Conservation (phyloP, 495 filamentous ascomycete genomes). For the Aspergillus bertholletiae region DNA sequence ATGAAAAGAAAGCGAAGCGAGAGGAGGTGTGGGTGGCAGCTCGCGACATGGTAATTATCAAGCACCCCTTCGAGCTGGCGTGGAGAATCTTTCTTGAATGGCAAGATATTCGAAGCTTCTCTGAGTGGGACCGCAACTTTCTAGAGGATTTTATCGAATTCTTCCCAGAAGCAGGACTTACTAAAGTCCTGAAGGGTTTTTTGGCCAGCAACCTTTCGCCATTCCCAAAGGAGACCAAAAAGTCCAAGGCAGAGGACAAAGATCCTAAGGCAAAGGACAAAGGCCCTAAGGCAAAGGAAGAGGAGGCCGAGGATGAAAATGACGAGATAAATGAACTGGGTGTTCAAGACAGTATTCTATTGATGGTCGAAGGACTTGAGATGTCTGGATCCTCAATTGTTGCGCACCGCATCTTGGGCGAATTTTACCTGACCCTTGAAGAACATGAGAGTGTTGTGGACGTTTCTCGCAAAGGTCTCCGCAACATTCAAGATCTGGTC, state of each 20-base stretch:
- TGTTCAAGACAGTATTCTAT: slow-evolving; percentile 67
- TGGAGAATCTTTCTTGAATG: slow-evolving; percentile 91
- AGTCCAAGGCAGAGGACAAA: slow-evolving; percentile 19
- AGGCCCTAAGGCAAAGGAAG: slow-evolving; percentile 17
- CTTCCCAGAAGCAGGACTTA: slow-evolving; percentile 80
- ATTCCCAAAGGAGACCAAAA: slow-evolving; percentile 52
- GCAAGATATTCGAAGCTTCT: slow-evolving; percentile 70
- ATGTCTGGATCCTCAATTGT: slow-evolving; percentile 68
- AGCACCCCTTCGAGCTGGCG: slow-evolving; percentile 83
- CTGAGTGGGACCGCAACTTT: slow-evolving; percentile 68
- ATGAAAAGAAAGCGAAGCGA: slow-evolving; percentile 65
- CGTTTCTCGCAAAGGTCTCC: slow-evolving; percentile 66
- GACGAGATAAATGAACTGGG: slow-evolving; percentile 47
- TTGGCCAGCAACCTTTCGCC: slow-evolving; percentile 81
- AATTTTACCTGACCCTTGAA: slow-evolving; percentile 80
- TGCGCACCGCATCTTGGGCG: slow-evolving; percentile 77
- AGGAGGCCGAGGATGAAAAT: slow-evolving; percentile 23
- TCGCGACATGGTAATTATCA: slow-evolving; percentile 90
- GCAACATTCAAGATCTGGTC: slow-evolving; percentile 55
- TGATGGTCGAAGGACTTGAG: slow-evolving; percentile 82
- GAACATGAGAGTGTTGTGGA: slow-evolving; percentile 85
- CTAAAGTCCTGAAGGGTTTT: slow-evolving; percentile 75
- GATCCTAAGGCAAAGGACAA: slow-evolving; percentile 25
- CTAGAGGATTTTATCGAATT: slow-evolving; percentile 75
- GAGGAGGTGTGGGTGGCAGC: slow-evolving; percentile 69